Percentiles rank a stretch among this genome's conserved stretches.
These are phyloP conservation scores for Pseudogymnoascus sp. DNA, from an alignment of 2,329 filamentous ascomycete genomes.

Conservation along the genomic window DNA sequence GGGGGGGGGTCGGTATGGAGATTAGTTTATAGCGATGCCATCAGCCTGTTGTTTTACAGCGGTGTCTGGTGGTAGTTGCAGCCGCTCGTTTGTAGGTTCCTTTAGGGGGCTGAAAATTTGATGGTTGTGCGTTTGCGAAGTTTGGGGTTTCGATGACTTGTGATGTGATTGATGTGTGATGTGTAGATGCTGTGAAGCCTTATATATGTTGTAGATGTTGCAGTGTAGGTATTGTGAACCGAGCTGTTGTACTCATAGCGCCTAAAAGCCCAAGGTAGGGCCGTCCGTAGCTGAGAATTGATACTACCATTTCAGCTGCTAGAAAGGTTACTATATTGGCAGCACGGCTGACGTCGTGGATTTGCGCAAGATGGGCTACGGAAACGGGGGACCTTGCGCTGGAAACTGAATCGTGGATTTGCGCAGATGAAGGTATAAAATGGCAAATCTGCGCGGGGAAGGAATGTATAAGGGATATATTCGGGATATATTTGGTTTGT, in stretches of 20 bases:
- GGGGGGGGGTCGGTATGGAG: not conserved
- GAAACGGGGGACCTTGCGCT: no score
- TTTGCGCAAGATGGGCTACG: no score
- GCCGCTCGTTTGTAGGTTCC: slow-evolving; percentile 1
- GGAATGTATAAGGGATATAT: no score
- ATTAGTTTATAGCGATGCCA: slow-evolving; percentile 4
- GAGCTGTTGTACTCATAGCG: not conserved
- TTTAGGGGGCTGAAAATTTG: not conserved
- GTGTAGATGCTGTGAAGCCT: not conserved
- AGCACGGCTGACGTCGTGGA: no score
- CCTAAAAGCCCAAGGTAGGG: not conserved
- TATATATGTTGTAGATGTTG: not conserved
- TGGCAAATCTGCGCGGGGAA: no score
- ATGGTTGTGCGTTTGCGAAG: slow-evolving; percentile 1
- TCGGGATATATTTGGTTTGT: no score
- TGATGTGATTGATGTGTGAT: not conserved
- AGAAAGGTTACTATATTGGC: no score
- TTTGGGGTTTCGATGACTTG: not conserved
- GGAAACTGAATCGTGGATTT: no score
- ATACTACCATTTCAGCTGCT: no score
- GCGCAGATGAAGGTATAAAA: no score
- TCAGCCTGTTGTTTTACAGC: not conserved
- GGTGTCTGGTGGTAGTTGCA: not conserved
- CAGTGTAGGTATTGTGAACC: not conserved
- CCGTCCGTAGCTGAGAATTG: not conserved